Conservation (phyloP, 768 basidiomycete species). For the Pleurotus tuoliensis region DNA sequence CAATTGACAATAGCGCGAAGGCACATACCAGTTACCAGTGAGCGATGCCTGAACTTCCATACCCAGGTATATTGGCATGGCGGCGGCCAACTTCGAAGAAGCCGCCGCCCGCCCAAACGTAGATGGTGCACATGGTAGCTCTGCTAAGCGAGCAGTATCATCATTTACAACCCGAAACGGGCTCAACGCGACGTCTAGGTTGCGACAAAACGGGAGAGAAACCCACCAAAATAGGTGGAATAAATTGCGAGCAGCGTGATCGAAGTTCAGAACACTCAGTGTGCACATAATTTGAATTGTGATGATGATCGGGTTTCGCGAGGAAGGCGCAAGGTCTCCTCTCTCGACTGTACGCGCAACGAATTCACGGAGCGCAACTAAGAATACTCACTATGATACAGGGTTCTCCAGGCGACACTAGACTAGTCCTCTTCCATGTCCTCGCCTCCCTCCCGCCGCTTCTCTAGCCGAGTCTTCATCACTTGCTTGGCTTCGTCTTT, state of each 20-base stretch:
- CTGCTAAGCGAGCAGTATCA: conserved; percentile 1
- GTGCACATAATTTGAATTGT: no score
- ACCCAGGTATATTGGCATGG: background rate
- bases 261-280: no score
- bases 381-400: background rate
- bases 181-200: no score
- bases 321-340: no score
- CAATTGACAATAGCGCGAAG: background rate
- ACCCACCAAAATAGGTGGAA: background rate
- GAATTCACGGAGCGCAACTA: no score
- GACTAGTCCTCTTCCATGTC: conserved; percentile 45
- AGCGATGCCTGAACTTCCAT: background rate
- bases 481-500: conserved; percentile 39
- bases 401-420: conserved; percentile 14
- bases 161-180: background rate
- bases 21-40: background rate
- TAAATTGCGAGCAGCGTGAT: no score
- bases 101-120: background rate
- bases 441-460: conserved; percentile 39
- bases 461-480: conserved; percentile 45
- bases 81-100: background rate
- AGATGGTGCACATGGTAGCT: conserved; percentile 4
- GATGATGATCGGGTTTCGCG: no score
- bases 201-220: background rate
- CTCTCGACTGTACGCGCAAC: no score